Evolutionary conservation across 1,284 basidiomycete genomes (phyloP), one percentile per base, ranked within the genome.

Genomic region (Irpex sp.): DNA sequence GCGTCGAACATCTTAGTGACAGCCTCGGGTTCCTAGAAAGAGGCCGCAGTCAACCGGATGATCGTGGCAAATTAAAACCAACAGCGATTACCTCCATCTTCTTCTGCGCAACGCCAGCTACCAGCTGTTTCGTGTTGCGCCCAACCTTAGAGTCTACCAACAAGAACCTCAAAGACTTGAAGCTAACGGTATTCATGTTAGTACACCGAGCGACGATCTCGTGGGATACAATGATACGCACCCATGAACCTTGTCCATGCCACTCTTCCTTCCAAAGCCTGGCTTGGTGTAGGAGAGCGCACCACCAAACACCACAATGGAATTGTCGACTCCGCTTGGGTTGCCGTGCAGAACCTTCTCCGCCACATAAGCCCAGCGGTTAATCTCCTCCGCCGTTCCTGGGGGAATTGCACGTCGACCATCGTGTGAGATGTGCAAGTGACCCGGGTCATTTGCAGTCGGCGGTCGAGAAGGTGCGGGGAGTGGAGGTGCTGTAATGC

Each of bases 341-440:
- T 95, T 99, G 2, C 97, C 97, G 74, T 99, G 97, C 59, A 98
- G 80, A 43, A 99, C 93, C 77, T 98, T 98, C 78, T 99, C 97
- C 5, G 92, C 86, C 57, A 98, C 79, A 77, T 98, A 99, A 17
- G 97, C 95, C 90, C 95, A 98, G 55, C 83, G 81, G 76, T 99
- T 98, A 67, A 96, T 87, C 67, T 89, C 81, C 67, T 94, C 88
- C 4, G 94, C 91, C 33, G 82, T 77, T 39, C 78, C 74, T 50
- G 78, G 76, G 5, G 86, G 78, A 67, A 93, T 81, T 39, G 87
- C 86, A 35, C 84, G 81, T 37, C 88, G 83, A 55, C 88, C 89
- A 66, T 83, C 76, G 66, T 89, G 85, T 2, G 87, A 85, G 59
- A 89, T 70, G 68, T 89, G 85, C 13, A 86, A 64, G 68, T 89